Evolutionary conservation across 179 eudicot genomes (phyloP).

Genomic region (Pouteria campechiana): DNA sequence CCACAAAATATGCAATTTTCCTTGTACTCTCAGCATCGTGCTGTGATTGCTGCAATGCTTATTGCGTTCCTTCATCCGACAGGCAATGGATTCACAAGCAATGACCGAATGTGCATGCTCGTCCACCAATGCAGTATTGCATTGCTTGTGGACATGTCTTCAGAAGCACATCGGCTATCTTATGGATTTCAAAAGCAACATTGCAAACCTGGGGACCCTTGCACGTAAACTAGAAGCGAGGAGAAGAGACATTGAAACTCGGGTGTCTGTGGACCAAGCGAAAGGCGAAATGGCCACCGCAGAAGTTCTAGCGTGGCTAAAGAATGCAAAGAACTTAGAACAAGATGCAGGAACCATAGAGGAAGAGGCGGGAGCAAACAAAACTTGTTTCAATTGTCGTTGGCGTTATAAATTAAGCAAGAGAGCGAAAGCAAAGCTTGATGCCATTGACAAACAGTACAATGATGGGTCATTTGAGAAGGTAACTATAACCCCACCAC

Average conservation of each 20-base stretch:
- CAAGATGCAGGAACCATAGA: constrained; percentile 2
- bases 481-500: constrained; percentile 11
- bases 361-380: not conserved
- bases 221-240: constrained; percentile 2
- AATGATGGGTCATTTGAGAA: constrained; percentile 1
- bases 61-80: too few relatives aligned
- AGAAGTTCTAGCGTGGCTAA: constrained; percentile 13
- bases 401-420: constrained; percentile 9
- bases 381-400: not conserved
- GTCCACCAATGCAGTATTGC: too few relatives aligned
- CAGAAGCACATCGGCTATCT: constrained; percentile 21
- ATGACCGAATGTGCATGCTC: too few relatives aligned
- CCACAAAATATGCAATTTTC: too few relatives aligned
- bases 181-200: constrained; percentile 1
- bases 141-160: too few relatives aligned
- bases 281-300: constrained; percentile 11
- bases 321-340: constrained; percentile 1
- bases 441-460: constrained; percentile 4
- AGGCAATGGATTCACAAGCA: too few relatives aligned
- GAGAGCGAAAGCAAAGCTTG: constrained; percentile 8
- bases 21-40: too few relatives aligned
- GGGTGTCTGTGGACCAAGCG: constrained; percentile 6
- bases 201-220: constrained; percentile 3
- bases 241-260: not conserved
- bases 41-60: too few relatives aligned